A percentile compares a stretch with the other conserved stretches of the same genome.
Evolutionary conservation across 257 asterid genomes (phyloP).

Genomic region (Parsonsia alboflavescens): DNA sequence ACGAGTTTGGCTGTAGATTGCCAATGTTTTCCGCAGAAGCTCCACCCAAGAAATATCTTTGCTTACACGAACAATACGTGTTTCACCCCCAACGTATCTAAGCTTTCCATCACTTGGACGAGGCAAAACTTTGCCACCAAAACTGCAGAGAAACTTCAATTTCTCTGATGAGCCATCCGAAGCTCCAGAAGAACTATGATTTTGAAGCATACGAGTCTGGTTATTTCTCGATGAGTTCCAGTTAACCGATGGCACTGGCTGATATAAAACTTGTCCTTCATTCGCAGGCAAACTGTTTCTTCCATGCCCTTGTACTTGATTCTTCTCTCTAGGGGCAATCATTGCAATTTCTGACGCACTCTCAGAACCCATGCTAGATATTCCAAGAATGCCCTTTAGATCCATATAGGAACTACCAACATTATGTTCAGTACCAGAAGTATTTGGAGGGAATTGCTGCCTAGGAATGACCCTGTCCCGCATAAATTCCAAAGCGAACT

Average conservation of each 20-base stretch:
- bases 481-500: constrained; percentile 87
- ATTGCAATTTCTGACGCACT: constrained; percentile 44
- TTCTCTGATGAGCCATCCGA: constrained; percentile 38
- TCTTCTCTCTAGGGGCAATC: constrained; percentile 38
- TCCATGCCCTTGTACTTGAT: constrained; percentile 42
- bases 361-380: constrained; percentile 41
- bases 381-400: constrained; percentile 51
- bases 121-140: constrained; percentile 80
- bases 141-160: constrained; percentile 82
- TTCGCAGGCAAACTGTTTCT: constrained; percentile 28
- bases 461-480: constrained; percentile 82
- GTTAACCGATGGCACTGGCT: constrained; percentile 38
- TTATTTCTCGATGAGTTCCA: constrained; percentile 38
- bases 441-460: constrained; percentile 52
- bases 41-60: constrained; percentile 71
- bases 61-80: constrained; percentile 64
- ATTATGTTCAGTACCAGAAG: constrained; percentile 39
- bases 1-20: constrained; percentile 46
- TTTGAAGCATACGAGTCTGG: constrained; percentile 30
- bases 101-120: constrained; percentile 95
- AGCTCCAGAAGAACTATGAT: constrained; percentile 39
- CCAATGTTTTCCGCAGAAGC: constrained; percentile 56
- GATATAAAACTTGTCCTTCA: constrained; percentile 41
- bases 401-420: constrained; percentile 42
- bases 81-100: constrained; percentile 94